Conservation (phyloP, 306 rosid genomes). For the Corylus americana region DNA sequence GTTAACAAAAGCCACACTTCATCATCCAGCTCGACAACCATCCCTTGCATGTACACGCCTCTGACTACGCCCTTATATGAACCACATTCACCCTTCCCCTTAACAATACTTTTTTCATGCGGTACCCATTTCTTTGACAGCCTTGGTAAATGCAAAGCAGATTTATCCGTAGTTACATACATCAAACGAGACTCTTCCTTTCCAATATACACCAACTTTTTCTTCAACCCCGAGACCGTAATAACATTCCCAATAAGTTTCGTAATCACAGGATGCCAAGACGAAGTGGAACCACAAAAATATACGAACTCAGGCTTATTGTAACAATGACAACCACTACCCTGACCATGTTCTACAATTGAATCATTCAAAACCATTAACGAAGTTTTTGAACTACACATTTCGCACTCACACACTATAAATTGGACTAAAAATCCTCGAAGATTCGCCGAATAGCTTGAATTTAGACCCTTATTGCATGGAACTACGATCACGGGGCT, state of each 20-base stretch:
- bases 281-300: conserved; percentile 59
- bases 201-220: conserved; percentile 52
- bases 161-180: conserved; percentile 61
- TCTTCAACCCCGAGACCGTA: conserved; percentile 62
- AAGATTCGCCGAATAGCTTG: conserved; percentile 29
- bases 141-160: conserved; percentile 46
- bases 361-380: conserved; percentile 24
- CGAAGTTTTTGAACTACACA: conserved; percentile 46
- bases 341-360: conserved; percentile 21
- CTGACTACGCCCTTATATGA: conserved; percentile 65
- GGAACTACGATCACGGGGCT: conserved; percentile 61
- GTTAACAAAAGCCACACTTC: conserved; percentile 92
- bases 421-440: conserved; percentile 62
- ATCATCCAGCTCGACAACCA: conserved; percentile 81
- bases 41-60: conserved; percentile 81
- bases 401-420: conserved; percentile 57
- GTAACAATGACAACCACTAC: conserved; percentile 43
- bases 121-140: conserved; percentile 29
- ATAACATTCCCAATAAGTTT: conserved; percentile 53
- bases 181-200: conserved; percentile 61
- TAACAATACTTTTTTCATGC: conserved; percentile 12
- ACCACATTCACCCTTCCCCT: conserved; percentile 66
- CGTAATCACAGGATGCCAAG: conserved; percentile 70
- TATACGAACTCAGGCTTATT: conserved; percentile 51
- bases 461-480: conserved; percentile 17